Evolutionary conservation across 2,329 filamentous ascomycete species (phyloP).

Genomic region (Sporothrix pallida): DNA sequence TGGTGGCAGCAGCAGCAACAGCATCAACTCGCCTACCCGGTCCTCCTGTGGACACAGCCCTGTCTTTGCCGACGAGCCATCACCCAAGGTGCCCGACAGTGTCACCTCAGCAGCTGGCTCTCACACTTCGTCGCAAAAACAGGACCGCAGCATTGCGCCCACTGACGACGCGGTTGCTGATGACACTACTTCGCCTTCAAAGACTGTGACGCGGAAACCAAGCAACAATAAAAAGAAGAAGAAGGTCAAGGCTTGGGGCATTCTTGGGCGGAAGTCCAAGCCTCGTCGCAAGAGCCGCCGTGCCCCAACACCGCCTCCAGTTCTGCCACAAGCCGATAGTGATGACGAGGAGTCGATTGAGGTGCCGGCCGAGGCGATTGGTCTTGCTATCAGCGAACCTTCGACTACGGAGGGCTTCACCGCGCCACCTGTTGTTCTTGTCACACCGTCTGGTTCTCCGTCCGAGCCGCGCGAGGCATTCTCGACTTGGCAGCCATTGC

Average conservation of each 20-base stretch:
- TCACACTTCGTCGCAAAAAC: not conserved
- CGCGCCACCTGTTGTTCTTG: conserved; percentile 48
- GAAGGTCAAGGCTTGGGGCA: conserved; percentile 76
- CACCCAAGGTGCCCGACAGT: conserved; percentile 37
- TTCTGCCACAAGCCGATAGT: conserved; percentile 42
- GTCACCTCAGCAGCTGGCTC: not conserved
- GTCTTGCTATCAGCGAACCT: conserved; percentile 40
- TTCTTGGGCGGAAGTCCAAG: conserved; percentile 67
- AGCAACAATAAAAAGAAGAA: conserved; percentile 64
- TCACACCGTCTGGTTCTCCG: conserved; percentile 50
- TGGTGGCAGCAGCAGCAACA: conserved; percentile 39
- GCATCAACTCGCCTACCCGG: conserved; percentile 53
- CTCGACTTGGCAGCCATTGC: conserved; percentile 48
- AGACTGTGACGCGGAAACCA: conserved; percentile 42
- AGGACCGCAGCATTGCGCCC: not conserved
- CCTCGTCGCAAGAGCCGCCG: conserved; percentile 53
- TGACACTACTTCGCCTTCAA: conserved; percentile 39
- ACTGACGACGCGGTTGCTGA: conserved; percentile 2
- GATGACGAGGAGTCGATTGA: conserved; percentile 41
- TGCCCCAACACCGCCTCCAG: conserved; percentile 56
- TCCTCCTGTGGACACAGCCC: conserved; percentile 53
- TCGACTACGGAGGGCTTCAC: not conserved
- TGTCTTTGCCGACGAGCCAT: conserved; percentile 51
- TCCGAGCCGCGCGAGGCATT: conserved; percentile 38
- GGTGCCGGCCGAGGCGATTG: conserved; percentile 41